A percentile compares a stretch with the other conserved stretches of the same genome.
Conservation (phyloP, 257 asterid species). For the Lithospermum erythrorhizon region DNA sequence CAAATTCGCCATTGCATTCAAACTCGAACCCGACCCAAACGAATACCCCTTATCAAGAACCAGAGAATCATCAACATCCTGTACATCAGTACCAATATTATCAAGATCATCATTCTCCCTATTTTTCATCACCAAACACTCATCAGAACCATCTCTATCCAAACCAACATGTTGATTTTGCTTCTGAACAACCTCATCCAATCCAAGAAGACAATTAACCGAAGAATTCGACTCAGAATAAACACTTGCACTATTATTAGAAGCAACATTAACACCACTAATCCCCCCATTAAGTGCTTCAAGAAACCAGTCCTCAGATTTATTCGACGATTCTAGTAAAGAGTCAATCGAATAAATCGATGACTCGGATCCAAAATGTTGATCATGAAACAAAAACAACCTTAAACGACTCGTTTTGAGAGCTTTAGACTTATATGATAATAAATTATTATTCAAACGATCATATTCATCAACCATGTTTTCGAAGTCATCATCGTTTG, state of each 20-base stretch:
- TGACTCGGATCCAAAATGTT: conserved; percentile 14
- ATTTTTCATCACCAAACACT: background rate
- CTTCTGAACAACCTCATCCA: conserved; percentile 46
- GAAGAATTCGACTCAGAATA: conserved; percentile 64
- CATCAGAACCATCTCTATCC: conserved; percentile 11
- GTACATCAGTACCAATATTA: too few relatives aligned
- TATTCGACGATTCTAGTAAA: conserved; percentile 28
- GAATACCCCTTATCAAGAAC: conserved; percentile 66
- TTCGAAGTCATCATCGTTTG: conserved; percentile 80
- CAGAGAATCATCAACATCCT: conserved; percentile 74
- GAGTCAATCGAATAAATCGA: conserved; percentile 22
- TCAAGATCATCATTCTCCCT: conserved; percentile 4
- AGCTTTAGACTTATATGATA: background rate
- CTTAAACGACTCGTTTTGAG: conserved; percentile 36
- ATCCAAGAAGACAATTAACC: conserved; percentile 57
- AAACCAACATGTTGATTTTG: conserved; percentile 17
- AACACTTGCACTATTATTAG: conserved; percentile 22
- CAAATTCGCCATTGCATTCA: conserved; percentile 56
- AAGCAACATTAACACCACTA: conserved; percentile 18
- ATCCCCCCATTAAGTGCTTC: conserved; percentile 65
- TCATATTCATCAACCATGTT: conserved; percentile 90
- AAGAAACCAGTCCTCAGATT: conserved; percentile 86
- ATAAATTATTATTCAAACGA: conserved; percentile 29
- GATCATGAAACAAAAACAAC: conserved; percentile 23
- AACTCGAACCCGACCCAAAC: conserved; percentile 69